These are phyloP conservation scores for Cladosporium sp. DNA, from an alignment of 2,329 filamentous ascomycete genomes.

Conservation along the genomic window DNA sequence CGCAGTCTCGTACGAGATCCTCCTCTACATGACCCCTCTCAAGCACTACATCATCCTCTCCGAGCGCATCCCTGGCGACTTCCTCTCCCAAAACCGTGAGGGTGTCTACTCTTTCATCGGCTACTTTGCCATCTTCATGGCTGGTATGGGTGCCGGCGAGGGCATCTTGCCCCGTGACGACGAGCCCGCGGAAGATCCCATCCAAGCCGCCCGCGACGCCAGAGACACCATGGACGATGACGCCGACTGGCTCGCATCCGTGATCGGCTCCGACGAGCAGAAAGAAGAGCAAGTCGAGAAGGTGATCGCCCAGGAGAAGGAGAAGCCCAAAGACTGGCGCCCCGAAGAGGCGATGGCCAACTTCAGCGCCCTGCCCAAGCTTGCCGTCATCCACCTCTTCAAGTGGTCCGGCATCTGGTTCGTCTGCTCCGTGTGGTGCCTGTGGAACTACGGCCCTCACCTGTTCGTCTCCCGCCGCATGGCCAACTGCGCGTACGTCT, in stretches of 20 bases:
- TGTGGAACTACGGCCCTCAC: conserved; percentile 68
- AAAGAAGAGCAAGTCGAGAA: conserved; percentile 23
- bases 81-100: conserved; percentile 89
- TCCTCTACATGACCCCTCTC: conserved; percentile 71
- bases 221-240: conserved; percentile 36
- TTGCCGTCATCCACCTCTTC: conserved; percentile 52
- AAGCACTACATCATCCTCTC: conserved; percentile 82
- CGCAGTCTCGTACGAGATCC: conserved; percentile 69
- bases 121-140: conserved; percentile 91
- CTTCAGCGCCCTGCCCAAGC: conserved; percentile 24
- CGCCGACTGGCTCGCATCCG: conserved; percentile 39
- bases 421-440: conserved; percentile 70
- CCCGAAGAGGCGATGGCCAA: conserved; percentile 16
- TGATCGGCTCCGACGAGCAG: conserved; percentile 30
- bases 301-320: conserved; percentile 13
- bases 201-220: conserved; percentile 14
- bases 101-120: conserved; percentile 93
- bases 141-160: conserved; percentile 81
- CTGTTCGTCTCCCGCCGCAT: conserved; percentile 81
- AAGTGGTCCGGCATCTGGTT: conserved; percentile 68
- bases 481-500: conserved; percentile 88
- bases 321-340: conserved; percentile 17
- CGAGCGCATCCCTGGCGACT: conserved; percentile 63
- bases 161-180: conserved; percentile 66
- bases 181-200: conserved; percentile 25